Evolutionary conservation across 257 asterid species (phyloP).

Genomic region (Leptodermis oblonga): DNA sequence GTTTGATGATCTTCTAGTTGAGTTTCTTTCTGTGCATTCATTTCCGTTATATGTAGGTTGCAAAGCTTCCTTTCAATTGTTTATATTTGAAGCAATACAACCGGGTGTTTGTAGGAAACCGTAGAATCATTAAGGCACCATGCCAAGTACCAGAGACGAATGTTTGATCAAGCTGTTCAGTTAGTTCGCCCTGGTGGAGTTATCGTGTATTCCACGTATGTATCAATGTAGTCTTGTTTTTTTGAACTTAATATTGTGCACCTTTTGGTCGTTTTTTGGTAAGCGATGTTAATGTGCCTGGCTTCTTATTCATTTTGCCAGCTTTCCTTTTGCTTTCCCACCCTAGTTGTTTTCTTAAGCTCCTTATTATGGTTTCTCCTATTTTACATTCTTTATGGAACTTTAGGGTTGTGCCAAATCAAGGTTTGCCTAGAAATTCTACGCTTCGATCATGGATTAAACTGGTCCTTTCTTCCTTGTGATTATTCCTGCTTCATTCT

Average conservation of each 20-base stretch:
- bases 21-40: not conserved
- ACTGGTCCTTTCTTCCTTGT: not conserved
- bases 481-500: not conserved
- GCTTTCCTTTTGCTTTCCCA: too few species aligned
- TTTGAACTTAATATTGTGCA: not conserved
- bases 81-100: not conserved
- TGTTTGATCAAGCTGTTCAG: conserved; percentile 98
- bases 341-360: too few species aligned
- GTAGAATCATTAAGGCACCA: conserved; percentile 73
- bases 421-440: not conserved
- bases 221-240: conserved; percentile 13
- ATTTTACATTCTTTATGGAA: not conserved
- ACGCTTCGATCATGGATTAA: not conserved
- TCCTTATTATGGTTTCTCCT: not conserved
- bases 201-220: conserved; percentile 92
- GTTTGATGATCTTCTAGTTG: not conserved
- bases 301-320: too few species aligned
- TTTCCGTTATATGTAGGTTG: not conserved
- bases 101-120: conserved; percentile 52
- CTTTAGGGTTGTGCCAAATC: not conserved
- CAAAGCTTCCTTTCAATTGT: not conserved
- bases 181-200: conserved; percentile 98
- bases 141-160: conserved; percentile 83
- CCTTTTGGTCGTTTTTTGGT: too few species aligned
- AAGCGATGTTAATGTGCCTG: too few species aligned